These are phyloP conservation scores for Quaeritorhiza haematococci DNA, from an alignment of 371 early-diverging fungal genomes.

Conservation along the genomic window DNA sequence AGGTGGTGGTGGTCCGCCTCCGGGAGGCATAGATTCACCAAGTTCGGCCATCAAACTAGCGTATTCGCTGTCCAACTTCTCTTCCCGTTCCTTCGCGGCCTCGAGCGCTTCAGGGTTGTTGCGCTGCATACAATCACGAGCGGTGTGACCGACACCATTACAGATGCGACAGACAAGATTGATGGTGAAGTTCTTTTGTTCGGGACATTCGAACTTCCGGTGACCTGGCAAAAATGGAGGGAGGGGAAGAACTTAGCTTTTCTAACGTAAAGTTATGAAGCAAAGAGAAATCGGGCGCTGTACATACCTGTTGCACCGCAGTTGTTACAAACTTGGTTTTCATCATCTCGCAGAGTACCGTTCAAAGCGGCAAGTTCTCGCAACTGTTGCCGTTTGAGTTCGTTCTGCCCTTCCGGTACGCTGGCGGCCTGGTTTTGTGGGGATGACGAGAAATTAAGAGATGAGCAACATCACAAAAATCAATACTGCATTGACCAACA, in stretches of 20 bases:
- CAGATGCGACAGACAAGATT: conserved; percentile 86
- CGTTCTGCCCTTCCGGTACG: conserved; percentile 91
- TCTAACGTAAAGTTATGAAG: not conserved
- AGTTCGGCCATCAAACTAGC: conserved; percentile 81
- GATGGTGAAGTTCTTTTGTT: conserved; percentile 78
- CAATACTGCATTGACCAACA: not conserved
- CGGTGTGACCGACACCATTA: conserved; percentile 86
- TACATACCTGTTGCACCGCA: conserved; percentile 68
- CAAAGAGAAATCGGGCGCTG: too few species aligned
- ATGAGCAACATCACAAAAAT: too few species aligned
- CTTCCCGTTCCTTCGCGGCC: conserved; percentile 67
- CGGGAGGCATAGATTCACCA: conserved; percentile 15
- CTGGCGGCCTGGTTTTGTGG: conserved; percentile 80
- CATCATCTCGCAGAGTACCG: conserved; percentile 93
- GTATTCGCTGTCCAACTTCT: conserved; percentile 83
- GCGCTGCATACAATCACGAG: conserved; percentile 60
- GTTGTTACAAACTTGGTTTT: conserved; percentile 87
- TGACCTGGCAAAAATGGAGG: conserved; percentile 56
- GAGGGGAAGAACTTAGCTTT: not conserved
- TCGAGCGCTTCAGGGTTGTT: conserved; percentile 70
- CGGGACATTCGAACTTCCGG: conserved; percentile 88
- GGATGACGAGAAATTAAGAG: too few species aligned
- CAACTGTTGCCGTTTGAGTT: conserved; percentile 87
- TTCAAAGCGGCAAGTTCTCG: conserved; percentile 92
- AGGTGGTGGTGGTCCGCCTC: not conserved